Percentiles rank a stretch among this genome's conserved stretches.
Evolutionary conservation across 129 eudicot genomes (phyloP).

Genomic region (Centella asiatica): DNA sequence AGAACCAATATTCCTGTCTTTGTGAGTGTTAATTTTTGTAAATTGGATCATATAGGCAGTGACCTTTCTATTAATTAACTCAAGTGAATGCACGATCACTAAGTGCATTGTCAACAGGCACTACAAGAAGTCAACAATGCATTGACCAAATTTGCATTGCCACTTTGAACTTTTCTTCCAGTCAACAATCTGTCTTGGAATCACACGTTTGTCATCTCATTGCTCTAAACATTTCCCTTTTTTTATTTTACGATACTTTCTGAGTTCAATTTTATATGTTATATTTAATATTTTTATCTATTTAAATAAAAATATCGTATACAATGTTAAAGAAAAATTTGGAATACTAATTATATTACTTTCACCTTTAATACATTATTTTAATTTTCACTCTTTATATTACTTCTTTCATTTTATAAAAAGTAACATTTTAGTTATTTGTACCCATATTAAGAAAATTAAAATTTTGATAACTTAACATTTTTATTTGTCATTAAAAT

Average conservation of each 20-base stretch:
- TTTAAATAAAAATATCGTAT: no score
- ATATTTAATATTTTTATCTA: no score
- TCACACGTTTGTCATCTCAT: conserved; percentile 3
- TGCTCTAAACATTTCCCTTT: conserved; percentile 1
- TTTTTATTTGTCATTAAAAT: no score
- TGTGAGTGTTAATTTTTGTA: background rate
- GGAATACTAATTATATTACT: no score
- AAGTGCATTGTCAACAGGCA: background rate
- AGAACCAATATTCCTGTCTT: background rate
- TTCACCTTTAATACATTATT: no score
- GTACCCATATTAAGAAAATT: no score
- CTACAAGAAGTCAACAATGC: background rate
- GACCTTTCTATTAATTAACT: background rate
- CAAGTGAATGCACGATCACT: background rate
- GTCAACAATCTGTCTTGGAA: background rate
- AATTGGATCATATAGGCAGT: background rate
- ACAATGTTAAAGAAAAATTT: no score
- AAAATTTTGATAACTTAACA: no score
- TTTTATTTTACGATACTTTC: background rate
- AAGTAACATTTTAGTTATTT: no score
- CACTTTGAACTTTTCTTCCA: conserved; percentile 1
- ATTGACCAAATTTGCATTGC: background rate
- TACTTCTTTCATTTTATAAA: no score
- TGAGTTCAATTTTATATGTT: no score
- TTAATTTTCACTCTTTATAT: no score